Evolutionary conservation across 495 filamentous ascomycete genomes (phyloP).

Genomic region (Penicillium dipodomyicola): DNA sequence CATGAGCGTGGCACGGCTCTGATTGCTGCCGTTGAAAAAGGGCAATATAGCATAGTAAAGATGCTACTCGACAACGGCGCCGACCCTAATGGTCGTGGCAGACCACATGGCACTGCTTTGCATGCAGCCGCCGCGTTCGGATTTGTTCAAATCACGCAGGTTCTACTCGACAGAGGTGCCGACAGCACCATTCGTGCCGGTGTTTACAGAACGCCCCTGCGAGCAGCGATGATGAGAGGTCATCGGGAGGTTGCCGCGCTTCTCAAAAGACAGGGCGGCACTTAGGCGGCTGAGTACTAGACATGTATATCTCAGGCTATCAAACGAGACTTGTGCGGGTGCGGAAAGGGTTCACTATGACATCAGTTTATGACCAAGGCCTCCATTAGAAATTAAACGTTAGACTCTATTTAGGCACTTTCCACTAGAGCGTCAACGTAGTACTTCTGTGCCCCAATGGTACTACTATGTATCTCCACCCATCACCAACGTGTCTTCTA

Average conservation of each 20-base stretch:
- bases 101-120: background rate
- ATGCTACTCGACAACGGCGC: background rate
- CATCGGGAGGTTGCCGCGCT: background rate
- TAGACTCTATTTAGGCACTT: no score
- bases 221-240: background rate
- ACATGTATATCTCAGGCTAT: background rate
- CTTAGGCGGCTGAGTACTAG: background rate
- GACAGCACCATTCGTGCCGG: background rate
- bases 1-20: background rate
- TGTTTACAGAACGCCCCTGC: background rate
- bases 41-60: background rate
- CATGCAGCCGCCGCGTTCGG: background rate
- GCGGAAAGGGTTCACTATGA: background rate
- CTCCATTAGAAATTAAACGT: background rate
- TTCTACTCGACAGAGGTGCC: background rate
- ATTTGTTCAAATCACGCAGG: background rate
- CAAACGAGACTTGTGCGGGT: no score
- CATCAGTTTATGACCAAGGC: background rate
- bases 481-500: no score
- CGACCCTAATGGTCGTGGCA: background rate
- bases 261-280: background rate
- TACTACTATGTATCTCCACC: no score
- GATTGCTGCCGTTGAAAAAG: background rate
- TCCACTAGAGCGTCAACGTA: background rate
- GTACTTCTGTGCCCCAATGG: no score